Conservation (phyloP, 2,329 filamentous ascomycete species). For the Juglanconis juglandina region DNA sequence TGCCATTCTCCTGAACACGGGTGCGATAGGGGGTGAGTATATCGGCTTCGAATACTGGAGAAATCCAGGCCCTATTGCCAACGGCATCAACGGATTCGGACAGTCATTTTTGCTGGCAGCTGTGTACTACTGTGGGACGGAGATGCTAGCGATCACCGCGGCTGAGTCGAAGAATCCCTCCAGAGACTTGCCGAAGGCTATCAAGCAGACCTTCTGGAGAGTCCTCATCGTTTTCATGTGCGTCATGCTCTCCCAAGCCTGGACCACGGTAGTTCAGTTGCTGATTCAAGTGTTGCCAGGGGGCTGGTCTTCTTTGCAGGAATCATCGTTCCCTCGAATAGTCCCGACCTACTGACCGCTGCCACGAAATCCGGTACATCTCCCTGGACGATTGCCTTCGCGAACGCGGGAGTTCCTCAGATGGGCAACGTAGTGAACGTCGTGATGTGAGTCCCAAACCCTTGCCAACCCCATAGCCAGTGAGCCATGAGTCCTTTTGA, state of each 20-base stretch:
- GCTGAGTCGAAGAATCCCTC: slow-evolving; percentile 30
- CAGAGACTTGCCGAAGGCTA: slow-evolving; percentile 28
- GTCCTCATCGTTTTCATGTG: slow-evolving; percentile 29
- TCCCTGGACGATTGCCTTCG: slow-evolving; percentile 30
- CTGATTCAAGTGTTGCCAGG: slow-evolving; percentile 3
- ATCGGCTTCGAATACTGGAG: slow-evolving; percentile 33
- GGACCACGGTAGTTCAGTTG: neutral
- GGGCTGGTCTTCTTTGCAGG: slow-evolving; percentile 31
- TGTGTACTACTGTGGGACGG: slow-evolving; percentile 34
- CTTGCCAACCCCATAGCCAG: neutral
- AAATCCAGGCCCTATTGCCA: slow-evolving; percentile 31
- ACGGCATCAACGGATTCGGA: slow-evolving; percentile 33
- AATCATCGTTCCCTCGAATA: slow-evolving; percentile 32
- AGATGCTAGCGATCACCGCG: slow-evolving; percentile 34
- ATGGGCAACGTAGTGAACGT: slow-evolving; percentile 30
- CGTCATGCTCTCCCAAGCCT: neutral
- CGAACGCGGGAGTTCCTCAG: slow-evolving; percentile 26
- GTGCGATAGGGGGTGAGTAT: slow-evolving; percentile 32
- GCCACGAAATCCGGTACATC: slow-evolving; percentile 28
- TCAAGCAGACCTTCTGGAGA: slow-evolving; percentile 30
- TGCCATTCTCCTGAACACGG: slow-evolving; percentile 32
- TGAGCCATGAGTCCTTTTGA: neutral
- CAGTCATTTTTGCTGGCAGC: slow-evolving; percentile 34
- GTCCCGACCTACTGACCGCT: slow-evolving; percentile 31
- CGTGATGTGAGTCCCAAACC: slow-evolving; percentile 23